Percentiles rank a stretch among this genome's conserved stretches.
phyloP scores from a whole-genome alignment of 768 basidiomycete genomes.

The Lentinula edodes region DNA sequence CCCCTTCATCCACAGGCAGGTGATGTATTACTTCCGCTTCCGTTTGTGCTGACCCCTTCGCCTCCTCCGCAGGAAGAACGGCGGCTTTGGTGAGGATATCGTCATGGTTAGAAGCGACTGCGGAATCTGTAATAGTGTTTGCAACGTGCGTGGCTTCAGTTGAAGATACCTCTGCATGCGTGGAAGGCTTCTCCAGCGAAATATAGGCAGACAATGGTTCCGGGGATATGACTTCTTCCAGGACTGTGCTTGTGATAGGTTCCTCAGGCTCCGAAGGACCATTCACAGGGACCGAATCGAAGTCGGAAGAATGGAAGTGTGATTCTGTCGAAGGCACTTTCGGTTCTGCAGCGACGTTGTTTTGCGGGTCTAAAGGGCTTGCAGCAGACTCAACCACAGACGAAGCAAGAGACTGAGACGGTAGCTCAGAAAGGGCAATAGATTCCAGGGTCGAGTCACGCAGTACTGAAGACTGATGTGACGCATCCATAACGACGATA shows the following conservation, averaged over 20 bases:
- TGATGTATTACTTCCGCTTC: neutral
- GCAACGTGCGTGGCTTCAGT: constrained; percentile 17
- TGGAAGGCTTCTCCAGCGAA: neutral
- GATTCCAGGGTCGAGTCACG: neutral
- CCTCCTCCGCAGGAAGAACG: neutral
- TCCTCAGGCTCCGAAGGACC: neutral
- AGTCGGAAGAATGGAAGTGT: neutral
- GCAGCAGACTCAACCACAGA: neutral
- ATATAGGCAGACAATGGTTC: neutral
- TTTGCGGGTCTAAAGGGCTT: neutral
- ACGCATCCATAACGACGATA: constrained; percentile 43
- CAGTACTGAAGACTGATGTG: constrained; percentile 14
- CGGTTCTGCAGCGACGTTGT: neutral
- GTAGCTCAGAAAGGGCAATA: neutral
- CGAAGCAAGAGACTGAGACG: neutral
- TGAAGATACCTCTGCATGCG: neutral
- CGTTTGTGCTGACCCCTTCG: neutral
- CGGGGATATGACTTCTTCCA: neutral
- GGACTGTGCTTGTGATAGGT: neutral
- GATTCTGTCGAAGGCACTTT: neutral
- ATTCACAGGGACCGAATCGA: neutral
- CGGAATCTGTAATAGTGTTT: constrained; percentile 8
- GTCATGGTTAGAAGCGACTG: constrained; percentile 3
- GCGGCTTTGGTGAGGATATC: neutral
- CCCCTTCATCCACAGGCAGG: neutral